Evolutionary conservation across 805 yeast genomes (phyloP).

Genomic region (Hanseniaspora meyeri): DNA sequence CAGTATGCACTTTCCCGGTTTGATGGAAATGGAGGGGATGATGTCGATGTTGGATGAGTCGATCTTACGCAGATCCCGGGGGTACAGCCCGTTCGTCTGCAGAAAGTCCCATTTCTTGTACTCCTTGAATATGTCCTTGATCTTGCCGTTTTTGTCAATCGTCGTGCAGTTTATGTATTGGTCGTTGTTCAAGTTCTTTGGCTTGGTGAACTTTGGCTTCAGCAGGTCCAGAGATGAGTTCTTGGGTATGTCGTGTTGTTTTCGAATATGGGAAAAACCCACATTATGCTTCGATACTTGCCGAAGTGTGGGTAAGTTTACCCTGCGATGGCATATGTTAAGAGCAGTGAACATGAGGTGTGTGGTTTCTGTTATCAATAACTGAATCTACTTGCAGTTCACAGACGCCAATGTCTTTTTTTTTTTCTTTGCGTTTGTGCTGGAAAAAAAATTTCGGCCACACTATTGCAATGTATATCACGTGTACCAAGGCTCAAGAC

Average conservation of each 20-base stretch:
- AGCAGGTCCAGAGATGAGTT: conserved; percentile 14
- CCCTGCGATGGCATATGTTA: background rate
- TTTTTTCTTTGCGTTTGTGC: no score
- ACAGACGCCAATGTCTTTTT: no score
- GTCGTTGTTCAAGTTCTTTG: conserved; percentile 23
- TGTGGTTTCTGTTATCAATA: no score
- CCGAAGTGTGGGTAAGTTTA: background rate
- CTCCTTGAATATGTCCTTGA: conserved; percentile 63
- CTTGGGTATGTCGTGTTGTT: background rate
- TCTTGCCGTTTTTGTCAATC: conserved; percentile 61
- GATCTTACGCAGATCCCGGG: conserved; percentile 77
- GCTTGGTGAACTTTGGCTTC: conserved; percentile 31
- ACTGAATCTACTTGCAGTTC: no score
- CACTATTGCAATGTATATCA: no score
- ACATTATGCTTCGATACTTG: background rate
- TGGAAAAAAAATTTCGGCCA: no score
- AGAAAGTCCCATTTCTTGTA: conserved; percentile 69
- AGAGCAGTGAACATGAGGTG: background rate
- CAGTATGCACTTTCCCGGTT: conserved; percentile 60
- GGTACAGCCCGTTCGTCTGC: conserved; percentile 60
- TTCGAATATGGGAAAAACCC: background rate
- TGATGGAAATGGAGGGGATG: conserved; percentile 76
- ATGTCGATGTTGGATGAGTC: conserved; percentile 65
- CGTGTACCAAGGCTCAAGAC: no score
- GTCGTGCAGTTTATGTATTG: conserved; percentile 62